Conservation (phyloP, 2,329 filamentous ascomycete genomes). For the Cordyceps cateniannulata region DNA sequence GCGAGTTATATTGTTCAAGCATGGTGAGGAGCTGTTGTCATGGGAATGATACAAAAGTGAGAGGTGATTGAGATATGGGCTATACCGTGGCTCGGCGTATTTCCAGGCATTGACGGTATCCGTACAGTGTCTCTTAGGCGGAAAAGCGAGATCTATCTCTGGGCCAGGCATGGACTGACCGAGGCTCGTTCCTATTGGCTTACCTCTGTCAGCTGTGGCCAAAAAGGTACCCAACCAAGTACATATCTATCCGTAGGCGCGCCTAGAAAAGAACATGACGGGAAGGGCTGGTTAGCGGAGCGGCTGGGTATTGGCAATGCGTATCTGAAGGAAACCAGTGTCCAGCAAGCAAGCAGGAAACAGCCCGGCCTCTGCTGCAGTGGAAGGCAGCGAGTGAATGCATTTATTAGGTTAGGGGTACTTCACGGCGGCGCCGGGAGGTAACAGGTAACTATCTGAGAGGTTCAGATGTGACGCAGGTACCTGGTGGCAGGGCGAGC, state of each 20-base stretch:
- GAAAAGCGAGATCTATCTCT: background rate
- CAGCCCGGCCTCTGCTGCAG: no score
- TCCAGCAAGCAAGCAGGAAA: background rate
- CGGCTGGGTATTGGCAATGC: background rate
- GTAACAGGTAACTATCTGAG: no score
- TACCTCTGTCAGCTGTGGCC: conserved; percentile 1
- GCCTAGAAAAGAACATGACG: background rate
- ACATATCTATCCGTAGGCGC: background rate
- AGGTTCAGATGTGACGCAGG: background rate
- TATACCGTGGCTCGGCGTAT: background rate
- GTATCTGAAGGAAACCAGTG: background rate
- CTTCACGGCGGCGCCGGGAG: background rate
- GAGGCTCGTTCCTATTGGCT: conserved; percentile 5
- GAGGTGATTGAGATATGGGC: background rate
- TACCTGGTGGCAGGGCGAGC: background rate
- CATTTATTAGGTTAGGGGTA: background rate
- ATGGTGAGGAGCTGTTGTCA: conserved; percentile 1
- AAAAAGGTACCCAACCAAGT: background rate
- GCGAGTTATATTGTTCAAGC: background rate
- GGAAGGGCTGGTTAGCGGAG: background rate
- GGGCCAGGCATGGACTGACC: background rate
- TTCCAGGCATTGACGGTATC: background rate
- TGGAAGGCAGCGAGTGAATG: no score
- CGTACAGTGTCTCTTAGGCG: background rate
- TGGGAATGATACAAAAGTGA: background rate